Conservation (phyloP, 768 basidiomycete genomes). For the Trametes elegans region DNA sequence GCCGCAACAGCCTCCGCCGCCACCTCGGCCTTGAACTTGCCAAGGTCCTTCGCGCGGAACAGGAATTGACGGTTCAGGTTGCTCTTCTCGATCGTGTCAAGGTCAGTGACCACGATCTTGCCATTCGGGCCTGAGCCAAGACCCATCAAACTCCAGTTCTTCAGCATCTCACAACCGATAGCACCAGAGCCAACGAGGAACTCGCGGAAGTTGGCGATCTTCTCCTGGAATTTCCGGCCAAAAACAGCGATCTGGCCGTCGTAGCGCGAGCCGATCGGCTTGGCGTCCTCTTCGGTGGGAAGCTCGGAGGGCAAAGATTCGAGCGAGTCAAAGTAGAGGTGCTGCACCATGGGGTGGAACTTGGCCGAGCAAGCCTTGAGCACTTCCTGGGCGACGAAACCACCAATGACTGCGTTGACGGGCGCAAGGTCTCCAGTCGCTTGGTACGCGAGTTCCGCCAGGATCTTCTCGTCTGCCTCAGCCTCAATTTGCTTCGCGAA, state of each 20-base stretch:
- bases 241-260: constrained; percentile 97
- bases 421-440: constrained; percentile 89
- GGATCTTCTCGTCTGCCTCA: constrained; percentile 76
- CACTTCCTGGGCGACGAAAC: constrained; percentile 97
- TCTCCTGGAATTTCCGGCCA: constrained; percentile 88
- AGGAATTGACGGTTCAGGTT: constrained; percentile 98
- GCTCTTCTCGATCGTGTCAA: constrained; percentile 99
- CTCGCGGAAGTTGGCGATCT: constrained; percentile 84
- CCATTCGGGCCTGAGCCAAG: constrained; percentile 78
- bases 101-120: constrained; percentile 88
- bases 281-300: constrained; percentile 81
- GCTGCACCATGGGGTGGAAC: constrained; percentile 95
- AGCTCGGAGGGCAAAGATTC: constrained; percentile 81
- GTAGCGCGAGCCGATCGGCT: constrained; percentile 80
- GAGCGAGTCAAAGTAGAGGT: constrained; percentile 95
- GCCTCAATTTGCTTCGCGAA: constrained; percentile 77
- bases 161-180: constrained; percentile 99
- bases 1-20: constrained; percentile 88
- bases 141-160: constrained; percentile 99
- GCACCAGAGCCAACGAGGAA: constrained; percentile 99
- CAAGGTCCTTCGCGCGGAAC: constrained; percentile 93
- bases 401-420: constrained; percentile 90
- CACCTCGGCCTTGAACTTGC: constrained; percentile 96
- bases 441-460: constrained; percentile 87
- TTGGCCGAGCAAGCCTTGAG: constrained; percentile 97